These are phyloP conservation scores for Cinnamomum chago DNA, from an alignment of 164 flowering plant genomes.

Conservation along the genomic window DNA sequence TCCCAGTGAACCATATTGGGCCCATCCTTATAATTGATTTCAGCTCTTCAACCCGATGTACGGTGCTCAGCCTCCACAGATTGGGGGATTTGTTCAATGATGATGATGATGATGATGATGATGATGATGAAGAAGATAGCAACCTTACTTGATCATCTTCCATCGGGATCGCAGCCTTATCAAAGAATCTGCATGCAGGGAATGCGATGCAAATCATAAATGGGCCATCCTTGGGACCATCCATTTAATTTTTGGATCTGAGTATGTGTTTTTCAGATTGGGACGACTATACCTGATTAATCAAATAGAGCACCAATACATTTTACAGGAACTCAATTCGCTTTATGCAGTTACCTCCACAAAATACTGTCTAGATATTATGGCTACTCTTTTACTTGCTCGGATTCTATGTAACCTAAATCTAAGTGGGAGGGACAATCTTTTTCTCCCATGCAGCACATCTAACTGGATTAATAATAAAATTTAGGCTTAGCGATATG, in stretches of 20 bases:
- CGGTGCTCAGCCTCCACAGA: conserved; percentile 44
- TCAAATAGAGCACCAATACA: too few relatives aligned
- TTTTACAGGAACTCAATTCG: too few relatives aligned
- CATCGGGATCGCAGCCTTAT: conserved; percentile 72
- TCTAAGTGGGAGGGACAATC: too few relatives aligned
- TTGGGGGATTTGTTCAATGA: conserved; percentile 27
- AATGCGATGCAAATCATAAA: background rate
- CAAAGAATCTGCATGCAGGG: conserved; percentile 44
- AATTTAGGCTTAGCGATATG: too few relatives aligned
- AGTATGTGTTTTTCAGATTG: too few relatives aligned
- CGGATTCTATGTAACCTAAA: too few relatives aligned
- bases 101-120: background rate
- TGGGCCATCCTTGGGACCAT: background rate
- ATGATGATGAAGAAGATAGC: background rate
- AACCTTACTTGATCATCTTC: conserved; percentile 35
- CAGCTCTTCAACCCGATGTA: conserved; percentile 42
- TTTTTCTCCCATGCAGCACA: too few relatives aligned
- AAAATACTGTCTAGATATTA: too few relatives aligned
- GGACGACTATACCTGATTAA: too few relatives aligned
- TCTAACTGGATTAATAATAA: too few relatives aligned
- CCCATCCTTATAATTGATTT: conserved; percentile 40
- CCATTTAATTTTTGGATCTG: background rate
- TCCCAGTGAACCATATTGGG: conserved; percentile 47
- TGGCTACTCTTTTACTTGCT: too few relatives aligned
- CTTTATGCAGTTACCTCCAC: too few relatives aligned